phyloP scores from a whole-genome alignment of 2,329 filamentous ascomycete genomes.

The Aspergillus bombycis region DNA sequence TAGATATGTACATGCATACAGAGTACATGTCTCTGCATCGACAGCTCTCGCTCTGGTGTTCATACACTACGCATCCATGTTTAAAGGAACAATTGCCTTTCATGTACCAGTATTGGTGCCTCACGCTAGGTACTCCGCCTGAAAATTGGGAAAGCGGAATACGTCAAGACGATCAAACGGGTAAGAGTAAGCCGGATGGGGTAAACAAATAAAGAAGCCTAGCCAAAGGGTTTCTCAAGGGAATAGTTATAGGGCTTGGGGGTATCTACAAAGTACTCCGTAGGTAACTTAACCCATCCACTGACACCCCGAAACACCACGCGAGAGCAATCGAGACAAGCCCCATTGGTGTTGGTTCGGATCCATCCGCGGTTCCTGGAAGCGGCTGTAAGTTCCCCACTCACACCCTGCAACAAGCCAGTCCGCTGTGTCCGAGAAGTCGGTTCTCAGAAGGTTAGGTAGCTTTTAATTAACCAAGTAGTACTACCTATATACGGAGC shows the following conservation, averaged over 20 bases:
- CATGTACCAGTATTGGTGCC: background rate
- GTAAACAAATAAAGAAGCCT: conserved; percentile 7
- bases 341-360: conserved; percentile 29
- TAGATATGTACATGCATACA: background rate
- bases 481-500: conserved; percentile 7
- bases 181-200: conserved; percentile 7
- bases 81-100: background rate
- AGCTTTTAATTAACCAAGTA: conserved; percentile 21
- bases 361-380: conserved; percentile 36
- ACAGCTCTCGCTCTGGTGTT: background rate
- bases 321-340: conserved; percentile 25
- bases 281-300: conserved; percentile 3
- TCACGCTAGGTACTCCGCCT: background rate
- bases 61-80: conserved; percentile 1
- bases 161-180: background rate
- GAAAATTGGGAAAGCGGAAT: conserved; percentile 4
- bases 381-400: conserved; percentile 29
- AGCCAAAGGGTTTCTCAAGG: conserved; percentile 3
- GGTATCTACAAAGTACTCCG: conserved; percentile 9
- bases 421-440: conserved; percentile 31
- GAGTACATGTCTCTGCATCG: background rate
- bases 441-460: conserved; percentile 29
- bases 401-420: conserved; percentile 34
- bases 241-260: conserved; percentile 11
- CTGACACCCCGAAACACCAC: conserved; percentile 17